Conservation (phyloP, 2,329 filamentous ascomycete genomes). For the Penicillium janthinellum region DNA sequence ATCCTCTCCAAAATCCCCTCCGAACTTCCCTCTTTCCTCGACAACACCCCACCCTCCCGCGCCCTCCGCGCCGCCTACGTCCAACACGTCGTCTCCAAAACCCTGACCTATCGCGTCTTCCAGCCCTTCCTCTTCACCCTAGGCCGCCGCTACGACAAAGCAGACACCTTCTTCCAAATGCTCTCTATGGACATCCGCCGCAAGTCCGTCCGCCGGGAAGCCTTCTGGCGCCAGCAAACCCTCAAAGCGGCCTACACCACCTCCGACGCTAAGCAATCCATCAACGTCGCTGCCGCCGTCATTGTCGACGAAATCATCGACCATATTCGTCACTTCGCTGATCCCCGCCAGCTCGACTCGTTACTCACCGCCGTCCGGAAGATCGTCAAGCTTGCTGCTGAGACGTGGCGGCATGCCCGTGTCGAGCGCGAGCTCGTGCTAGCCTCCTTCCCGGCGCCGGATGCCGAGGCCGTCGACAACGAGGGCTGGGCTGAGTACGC, state of each 20-base stretch:
- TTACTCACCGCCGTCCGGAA: slow-evolving; percentile 54
- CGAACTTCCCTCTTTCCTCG: slow-evolving; percentile 57
- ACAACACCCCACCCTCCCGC: slow-evolving; percentile 54
- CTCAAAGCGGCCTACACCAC: slow-evolving; percentile 60
- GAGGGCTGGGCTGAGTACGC: slow-evolving; percentile 44
- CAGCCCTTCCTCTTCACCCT: slow-evolving; percentile 61
- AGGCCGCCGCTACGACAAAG: slow-evolving; percentile 56
- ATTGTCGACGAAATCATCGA: slow-evolving; percentile 61
- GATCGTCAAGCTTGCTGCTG: slow-evolving; percentile 60
- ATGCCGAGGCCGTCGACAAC: slow-evolving; percentile 38
- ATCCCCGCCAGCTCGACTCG: slow-evolving; percentile 53
- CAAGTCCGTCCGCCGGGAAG: slow-evolving; percentile 59
- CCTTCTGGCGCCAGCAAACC: slow-evolving; percentile 61
- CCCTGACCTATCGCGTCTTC: slow-evolving; percentile 59
- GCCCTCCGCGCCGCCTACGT: slow-evolving; percentile 58
- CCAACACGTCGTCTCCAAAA: slow-evolving; percentile 58
- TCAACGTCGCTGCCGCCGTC: slow-evolving; percentile 57
- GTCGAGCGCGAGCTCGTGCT: slow-evolving; percentile 59
- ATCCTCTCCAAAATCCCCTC: slow-evolving; percentile 55
- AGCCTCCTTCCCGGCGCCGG: slow-evolving; percentile 51
- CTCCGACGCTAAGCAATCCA: slow-evolving; percentile 58
- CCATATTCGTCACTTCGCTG: slow-evolving; percentile 56
- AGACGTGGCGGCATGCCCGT: slow-evolving; percentile 61
- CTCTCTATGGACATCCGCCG: slow-evolving; percentile 59
- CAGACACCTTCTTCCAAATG: slow-evolving; percentile 57